Percentiles rank a stretch among this genome's conserved stretches.
Evolutionary conservation across 225 moss, liverwort and hornwort species (phyloP).

Genomic region (Straminergon stramineum): DNA sequence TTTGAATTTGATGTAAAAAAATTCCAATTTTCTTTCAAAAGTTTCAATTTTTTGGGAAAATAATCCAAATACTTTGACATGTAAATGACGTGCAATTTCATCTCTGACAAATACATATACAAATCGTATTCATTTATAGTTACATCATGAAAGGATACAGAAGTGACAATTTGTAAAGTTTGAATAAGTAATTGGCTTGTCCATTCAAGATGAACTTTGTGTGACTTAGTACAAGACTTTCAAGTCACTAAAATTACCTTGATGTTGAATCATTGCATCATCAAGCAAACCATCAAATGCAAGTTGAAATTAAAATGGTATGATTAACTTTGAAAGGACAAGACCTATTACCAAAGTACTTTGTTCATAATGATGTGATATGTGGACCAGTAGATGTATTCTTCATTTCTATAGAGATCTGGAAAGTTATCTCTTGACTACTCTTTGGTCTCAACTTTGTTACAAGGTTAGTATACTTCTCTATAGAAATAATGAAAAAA

Average conservation of each 20-base stretch:
- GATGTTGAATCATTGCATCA: not conserved
- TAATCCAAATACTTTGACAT: not conserved
- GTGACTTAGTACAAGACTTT: too few relatives aligned
- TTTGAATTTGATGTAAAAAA: not conserved
- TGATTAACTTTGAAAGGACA: not conserved
- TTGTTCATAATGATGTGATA: not conserved
- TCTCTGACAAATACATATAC: rapidly evolving
- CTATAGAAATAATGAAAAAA: not conserved
- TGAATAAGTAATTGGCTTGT: not conserved
- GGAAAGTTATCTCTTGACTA: rapidly evolving
- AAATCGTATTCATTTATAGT: not conserved
- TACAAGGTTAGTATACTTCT: not conserved
- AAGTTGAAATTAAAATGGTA: not conserved
- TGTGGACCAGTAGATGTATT: not conserved
- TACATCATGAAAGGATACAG: rapidly evolving
- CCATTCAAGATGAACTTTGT: not conserved
- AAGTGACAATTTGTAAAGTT: not conserved
- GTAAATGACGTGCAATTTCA: not conserved
- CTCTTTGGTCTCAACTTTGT: not conserved
- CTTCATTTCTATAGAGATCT: not conserved
- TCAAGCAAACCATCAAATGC: not conserved
- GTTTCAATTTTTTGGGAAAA: not conserved
- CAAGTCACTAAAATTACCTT: not conserved
- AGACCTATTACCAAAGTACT: too few relatives aligned
- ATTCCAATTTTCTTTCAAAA: not conserved